Evolutionary conservation across 164 flowering plant genomes (phyloP).

Genomic region (Annona cherimola): DNA sequence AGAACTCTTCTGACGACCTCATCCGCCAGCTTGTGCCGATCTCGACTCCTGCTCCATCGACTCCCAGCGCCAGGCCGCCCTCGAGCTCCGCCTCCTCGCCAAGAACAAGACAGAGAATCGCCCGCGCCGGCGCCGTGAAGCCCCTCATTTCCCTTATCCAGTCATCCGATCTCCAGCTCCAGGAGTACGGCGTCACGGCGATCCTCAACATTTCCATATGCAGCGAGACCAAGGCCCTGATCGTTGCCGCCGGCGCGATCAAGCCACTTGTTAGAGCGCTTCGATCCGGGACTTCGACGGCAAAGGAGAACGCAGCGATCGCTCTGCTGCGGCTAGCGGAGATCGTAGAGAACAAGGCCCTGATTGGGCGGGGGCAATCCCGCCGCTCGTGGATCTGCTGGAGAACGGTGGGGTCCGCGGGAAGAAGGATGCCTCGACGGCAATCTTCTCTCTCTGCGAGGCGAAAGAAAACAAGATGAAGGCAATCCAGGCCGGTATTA

Average conservation of each 20-base stretch:
- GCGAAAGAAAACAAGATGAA: conserved; percentile 63
- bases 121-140: too few species aligned
- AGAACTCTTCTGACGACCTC: too few species aligned
- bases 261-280: conserved; percentile 64
- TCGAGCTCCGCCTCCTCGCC: too few species aligned
- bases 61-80: too few species aligned
- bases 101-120: too few species aligned
- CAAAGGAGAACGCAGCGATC: conserved; percentile 86
- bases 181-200: conserved; percentile 79
- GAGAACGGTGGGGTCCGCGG: too few species aligned
- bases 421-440: conserved; percentile 83
- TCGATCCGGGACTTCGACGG: conserved; percentile 52
- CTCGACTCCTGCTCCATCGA: too few species aligned
- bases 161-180: conserved; percentile 56
- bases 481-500: conserved; percentile 64
- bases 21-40: too few species aligned
- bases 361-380: conserved; percentile 88
- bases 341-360: conserved; percentile 49
- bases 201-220: conserved; percentile 68
- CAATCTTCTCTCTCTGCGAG: conserved; percentile 66
- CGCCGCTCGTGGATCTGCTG: conserved; percentile 55
- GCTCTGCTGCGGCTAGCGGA: conserved; percentile 77
- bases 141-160: conserved; percentile 50
- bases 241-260: conserved; percentile 63
- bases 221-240: conserved; percentile 65